Evolutionary conservation across 768 basidiomycete genomes (phyloP).

Genomic region (Gelatoporia subvermispora): DNA sequence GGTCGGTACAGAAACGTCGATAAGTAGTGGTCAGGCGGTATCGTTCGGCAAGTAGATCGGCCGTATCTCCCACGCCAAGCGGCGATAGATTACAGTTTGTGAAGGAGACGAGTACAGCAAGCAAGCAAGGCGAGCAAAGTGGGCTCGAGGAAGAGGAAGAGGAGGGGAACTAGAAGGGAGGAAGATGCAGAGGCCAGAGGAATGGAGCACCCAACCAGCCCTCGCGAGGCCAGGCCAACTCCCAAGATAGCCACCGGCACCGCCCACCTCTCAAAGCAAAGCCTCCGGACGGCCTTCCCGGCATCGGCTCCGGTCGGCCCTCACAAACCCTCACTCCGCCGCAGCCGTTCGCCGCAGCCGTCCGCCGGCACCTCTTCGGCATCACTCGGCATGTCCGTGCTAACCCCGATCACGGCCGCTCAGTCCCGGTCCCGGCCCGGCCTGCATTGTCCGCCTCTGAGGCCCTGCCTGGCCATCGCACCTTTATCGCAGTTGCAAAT

Average conservation of each 20-base stretch:
- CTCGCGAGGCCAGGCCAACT: not conserved
- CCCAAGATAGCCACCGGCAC: no score
- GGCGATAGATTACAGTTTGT: not conserved
- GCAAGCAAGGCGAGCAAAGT: not conserved
- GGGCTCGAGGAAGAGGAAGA: not conserved
- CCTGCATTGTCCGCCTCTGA: not conserved
- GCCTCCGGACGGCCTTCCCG: no score
- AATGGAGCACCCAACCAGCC: not conserved
- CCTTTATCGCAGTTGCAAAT: not conserved
- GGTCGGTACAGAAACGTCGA: conserved; percentile 4
- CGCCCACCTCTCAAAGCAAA: no score
- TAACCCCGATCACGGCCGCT: no score
- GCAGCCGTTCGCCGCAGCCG: no score
- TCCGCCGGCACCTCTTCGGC: no score
- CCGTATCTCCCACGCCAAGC: conserved; percentile 22
- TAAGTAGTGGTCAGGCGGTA: conserved; percentile 10
- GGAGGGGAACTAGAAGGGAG: not conserved
- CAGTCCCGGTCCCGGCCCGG: no score
- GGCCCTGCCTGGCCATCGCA: not conserved
- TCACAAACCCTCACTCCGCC: no score
- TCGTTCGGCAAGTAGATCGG: conserved; percentile 7
- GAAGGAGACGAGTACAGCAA: not conserved
- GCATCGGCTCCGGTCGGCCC: no score
- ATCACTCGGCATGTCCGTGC: no score
- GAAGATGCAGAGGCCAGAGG: conserved; percentile 1